These are phyloP conservation scores for Helenozyma rhizophorensis DNA, from an alignment of 805 yeast species.

Conservation along the genomic window DNA sequence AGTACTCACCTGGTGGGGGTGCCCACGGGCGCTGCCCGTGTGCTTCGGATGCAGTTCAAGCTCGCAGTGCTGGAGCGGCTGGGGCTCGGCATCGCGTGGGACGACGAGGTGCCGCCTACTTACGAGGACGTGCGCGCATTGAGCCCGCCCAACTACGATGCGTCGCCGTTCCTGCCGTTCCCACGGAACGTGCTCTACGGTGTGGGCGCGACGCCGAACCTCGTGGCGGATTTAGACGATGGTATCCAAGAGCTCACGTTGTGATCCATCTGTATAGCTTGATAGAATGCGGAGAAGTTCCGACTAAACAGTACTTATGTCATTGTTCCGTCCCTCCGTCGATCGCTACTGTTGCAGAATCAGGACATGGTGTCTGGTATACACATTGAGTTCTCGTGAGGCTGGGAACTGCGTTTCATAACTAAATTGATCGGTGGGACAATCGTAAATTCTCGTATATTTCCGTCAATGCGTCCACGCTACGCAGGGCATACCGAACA, in stretches of 20 bases:
- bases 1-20: conserved; percentile 43
- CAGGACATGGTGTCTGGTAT: too few relatives aligned
- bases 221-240: conserved; percentile 31
- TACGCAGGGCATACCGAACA: too few relatives aligned
- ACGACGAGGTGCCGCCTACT: conserved; percentile 97
- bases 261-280: too few relatives aligned
- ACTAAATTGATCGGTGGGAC: too few relatives aligned
- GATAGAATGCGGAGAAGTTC: too few relatives aligned
- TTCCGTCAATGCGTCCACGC: too few relatives aligned
- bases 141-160: conserved; percentile 80
- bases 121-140: conserved; percentile 79
- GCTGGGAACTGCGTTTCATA: too few relatives aligned
- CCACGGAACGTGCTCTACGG: conserved; percentile 43
- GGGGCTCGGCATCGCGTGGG: conserved; percentile 97
- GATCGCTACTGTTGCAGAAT: too few relatives aligned
- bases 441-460: too few relatives aligned
- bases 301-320: too few relatives aligned
- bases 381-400: too few relatives aligned
- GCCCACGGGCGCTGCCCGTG: conserved; percentile 94
- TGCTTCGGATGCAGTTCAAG: conserved; percentile 90
- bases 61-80: conserved; percentile 81
- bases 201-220: conserved; percentile 39
- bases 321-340: too few relatives aligned
- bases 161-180: conserved; percentile 35
- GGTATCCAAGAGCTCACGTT: conserved; percentile 30